Percentiles rank a stretch among this genome's conserved stretches.
These are phyloP conservation scores for Diaporthe ampelina DNA, from an alignment of 2,329 filamentous ascomycete species.

Conservation along the genomic window DNA sequence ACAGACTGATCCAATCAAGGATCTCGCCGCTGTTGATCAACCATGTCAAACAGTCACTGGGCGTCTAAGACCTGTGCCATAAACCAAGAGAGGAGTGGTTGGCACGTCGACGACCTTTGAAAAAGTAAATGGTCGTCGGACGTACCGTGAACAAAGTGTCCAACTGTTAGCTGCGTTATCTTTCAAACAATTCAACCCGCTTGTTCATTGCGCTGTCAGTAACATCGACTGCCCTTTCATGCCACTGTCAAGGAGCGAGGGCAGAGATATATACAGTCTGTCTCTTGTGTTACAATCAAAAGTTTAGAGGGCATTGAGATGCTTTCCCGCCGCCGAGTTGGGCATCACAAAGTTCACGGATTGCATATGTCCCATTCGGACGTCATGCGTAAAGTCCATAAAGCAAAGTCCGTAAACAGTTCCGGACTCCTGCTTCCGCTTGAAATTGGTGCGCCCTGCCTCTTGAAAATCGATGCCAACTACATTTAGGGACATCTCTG, in stretches of 20 bases:
- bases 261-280: background rate
- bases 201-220: background rate
- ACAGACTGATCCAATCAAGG: slow-evolving; percentile 40
- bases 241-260: too few species aligned
- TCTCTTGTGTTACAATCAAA: background rate
- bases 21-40: background rate
- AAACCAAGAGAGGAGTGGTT: background rate
- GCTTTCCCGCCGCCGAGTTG: background rate
- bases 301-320: background rate
- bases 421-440: background rate
- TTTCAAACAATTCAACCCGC: background rate
- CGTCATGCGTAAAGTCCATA: background rate
- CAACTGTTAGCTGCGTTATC: background rate
- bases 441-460: background rate
- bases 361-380: background rate
- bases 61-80: background rate
- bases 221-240: background rate
- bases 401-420: background rate
- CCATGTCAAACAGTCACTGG: slow-evolving; percentile 5
- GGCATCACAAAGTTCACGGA: background rate
- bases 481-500: too few species aligned
- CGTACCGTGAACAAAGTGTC: too few species aligned
- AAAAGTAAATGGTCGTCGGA: background rate
- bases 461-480: background rate
- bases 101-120: too few species aligned